These are phyloP conservation scores for Rubia yunnanensis DNA, from an alignment of 257 asterid genomes.

Conservation along the genomic window DNA sequence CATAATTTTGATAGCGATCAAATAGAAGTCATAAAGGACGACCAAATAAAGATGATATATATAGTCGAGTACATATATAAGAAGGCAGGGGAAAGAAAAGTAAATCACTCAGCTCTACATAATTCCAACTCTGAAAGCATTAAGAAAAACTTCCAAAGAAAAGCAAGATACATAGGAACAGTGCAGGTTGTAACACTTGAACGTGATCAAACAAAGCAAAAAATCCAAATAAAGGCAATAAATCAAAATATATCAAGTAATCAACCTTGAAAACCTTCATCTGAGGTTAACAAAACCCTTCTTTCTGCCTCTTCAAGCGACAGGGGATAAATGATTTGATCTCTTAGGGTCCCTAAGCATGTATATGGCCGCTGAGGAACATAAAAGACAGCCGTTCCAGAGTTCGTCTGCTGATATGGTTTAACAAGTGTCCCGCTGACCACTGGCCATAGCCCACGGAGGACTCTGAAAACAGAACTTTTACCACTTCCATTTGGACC, in stretches of 20 bases:
- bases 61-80: not conserved
- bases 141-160: not conserved
- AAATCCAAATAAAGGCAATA: not conserved
- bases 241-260: not conserved
- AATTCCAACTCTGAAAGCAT: not conserved
- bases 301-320: slow-evolving; percentile 76
- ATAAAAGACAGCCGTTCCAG: slow-evolving; percentile 62
- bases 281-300: slow-evolving; percentile 29
- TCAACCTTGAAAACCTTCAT: slow-evolving; percentile 36
- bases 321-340: slow-evolving; percentile 93
- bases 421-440: slow-evolving; percentile 66
- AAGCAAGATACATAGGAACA: not conserved
- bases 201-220: not conserved
- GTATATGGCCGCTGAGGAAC: slow-evolving; percentile 97
- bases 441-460: slow-evolving; percentile 96
- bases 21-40: not conserved
- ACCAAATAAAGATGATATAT: not conserved
- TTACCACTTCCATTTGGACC: slow-evolving; percentile 99
- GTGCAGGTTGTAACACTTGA: not conserved
- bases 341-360: slow-evolving; percentile 97
- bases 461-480: slow-evolving; percentile 95
- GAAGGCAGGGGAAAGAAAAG: not conserved
- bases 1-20: not conserved
- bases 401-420: slow-evolving; percentile 42
- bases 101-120: not conserved